Base-by-base conservation (phyloP, 768 basidiomycete species). In the Plicaturopsis crispa region DNA sequence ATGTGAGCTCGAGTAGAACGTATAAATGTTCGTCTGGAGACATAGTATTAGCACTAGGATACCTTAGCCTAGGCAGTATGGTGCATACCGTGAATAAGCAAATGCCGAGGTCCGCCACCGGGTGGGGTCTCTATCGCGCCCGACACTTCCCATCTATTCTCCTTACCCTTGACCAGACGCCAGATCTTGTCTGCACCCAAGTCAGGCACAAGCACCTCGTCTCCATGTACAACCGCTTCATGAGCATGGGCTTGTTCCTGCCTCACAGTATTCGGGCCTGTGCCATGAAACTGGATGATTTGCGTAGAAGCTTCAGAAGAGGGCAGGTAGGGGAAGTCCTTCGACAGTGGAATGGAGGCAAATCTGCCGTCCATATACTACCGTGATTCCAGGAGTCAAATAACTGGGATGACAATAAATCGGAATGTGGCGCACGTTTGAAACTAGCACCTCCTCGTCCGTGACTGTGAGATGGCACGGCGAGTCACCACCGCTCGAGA, bases 171-270 rank as follows among this genome's bases (percentile, higher is more conserved):
- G 46, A 59, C 61, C 42, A 81, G 62, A 39, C 73, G 63, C 59
- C 72, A 78, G 12, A 87, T 70, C 37, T 67, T 67, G 53, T 91
- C 89, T 3, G 73, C 67, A 4, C 88, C 88, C 5, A 92, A 63
- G 55, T 91, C 86, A 1, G 84, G 77, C 1, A 87, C 67, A 31
- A 88, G 67, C 10, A 90, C 58, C 45, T 85, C 82, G 19, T 63
- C 50, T 34, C 67, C 62, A 28, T 73, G 68, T 11, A 78, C 49
- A 40, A 70, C 50, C 23, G 79, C 75, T 49, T 90, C 83, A 59
- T 91, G 89, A 0, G 85, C 83, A 52, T 92, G 90, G 3, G 86
- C 69, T 4, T 62, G 57, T 39, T 78, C 72, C 53, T 92, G 90
- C 23, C 89, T 71, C 14, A 71, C 70, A 5, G 53, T 49, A 51